Conservation (phyloP, 345 rosid genomes). For the Syzygium jambos region DNA sequence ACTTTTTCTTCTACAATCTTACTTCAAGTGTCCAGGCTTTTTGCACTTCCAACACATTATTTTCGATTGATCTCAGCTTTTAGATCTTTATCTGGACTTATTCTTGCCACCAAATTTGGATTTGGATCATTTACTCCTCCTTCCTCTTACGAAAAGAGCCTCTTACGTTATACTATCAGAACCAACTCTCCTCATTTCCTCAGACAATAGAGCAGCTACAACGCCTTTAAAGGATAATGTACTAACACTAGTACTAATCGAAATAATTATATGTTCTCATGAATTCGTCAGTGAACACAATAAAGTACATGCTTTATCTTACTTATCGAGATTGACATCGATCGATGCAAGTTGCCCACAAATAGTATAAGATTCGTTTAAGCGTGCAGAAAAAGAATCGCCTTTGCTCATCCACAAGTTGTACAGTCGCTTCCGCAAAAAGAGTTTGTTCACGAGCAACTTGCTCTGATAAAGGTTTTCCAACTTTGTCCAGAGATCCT, state of each 20-base stretch:
- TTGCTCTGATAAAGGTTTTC: not conserved
- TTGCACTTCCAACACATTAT: not conserved
- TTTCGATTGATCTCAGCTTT: not conserved
- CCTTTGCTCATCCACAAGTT: not conserved
- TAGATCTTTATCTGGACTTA: not conserved
- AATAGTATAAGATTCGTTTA: not conserved
- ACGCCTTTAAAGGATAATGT: not conserved
- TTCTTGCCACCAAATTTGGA: not conserved
- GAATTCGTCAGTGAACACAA: not conserved
- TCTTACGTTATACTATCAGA: too few species aligned
- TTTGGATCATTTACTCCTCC: too few species aligned
- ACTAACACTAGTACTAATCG: not conserved
- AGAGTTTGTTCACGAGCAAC: not conserved
- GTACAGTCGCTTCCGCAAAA: too few species aligned
- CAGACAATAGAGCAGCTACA: too few species aligned
- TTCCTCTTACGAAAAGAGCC: not conserved
- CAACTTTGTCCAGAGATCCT: not conserved
- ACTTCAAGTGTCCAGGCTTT: not conserved
- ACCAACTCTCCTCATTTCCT: not conserved
- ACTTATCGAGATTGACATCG: not conserved
- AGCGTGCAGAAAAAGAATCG: not conserved
- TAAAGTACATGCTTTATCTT: too few species aligned
- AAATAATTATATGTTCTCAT: not conserved
- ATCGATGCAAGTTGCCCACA: not conserved
- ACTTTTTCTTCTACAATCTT: not conserved